A percentile compares a stretch with the other conserved stretches of the same genome.
phyloP scores from a whole-genome alignment of 768 basidiomycete genomes.

The Suillus plorans region DNA sequence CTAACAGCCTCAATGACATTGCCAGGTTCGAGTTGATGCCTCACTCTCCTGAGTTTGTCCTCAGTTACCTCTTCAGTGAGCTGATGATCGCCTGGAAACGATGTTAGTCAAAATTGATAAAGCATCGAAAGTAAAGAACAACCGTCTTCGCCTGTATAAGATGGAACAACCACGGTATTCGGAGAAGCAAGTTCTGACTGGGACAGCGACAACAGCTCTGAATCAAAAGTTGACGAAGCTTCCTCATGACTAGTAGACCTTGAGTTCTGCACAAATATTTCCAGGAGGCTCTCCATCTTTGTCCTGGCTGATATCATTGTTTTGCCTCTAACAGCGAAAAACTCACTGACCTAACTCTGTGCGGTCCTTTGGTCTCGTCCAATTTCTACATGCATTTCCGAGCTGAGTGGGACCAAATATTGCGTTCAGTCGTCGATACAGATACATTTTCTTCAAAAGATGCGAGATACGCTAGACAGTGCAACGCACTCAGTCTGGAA shows the following conservation, averaged over 20 bases:
- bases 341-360: constrained; percentile 68
- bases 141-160: background rate
- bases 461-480: constrained; percentile 28
- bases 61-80: constrained; percentile 79
- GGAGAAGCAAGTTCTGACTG: constrained; percentile 1
- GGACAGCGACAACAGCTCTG: background rate
- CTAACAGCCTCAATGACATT: constrained; percentile 86
- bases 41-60: constrained; percentile 84
- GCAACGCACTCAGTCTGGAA: too few species aligned
- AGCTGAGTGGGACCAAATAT: constrained; percentile 70
- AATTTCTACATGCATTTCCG: constrained; percentile 63
- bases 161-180: background rate
- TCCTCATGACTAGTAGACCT: background rate
- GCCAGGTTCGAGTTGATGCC: constrained; percentile 84
- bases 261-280: constrained; percentile 22
- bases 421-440: constrained; percentile 70
- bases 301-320: constrained; percentile 45
- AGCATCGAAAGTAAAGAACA: background rate
- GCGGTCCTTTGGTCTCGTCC: constrained; percentile 91
- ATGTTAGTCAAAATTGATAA: background rate
- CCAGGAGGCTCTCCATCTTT: constrained; percentile 67
- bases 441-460: constrained; percentile 60
- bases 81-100: constrained; percentile 43
- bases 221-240: background rate
- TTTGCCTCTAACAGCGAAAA: background rate